Evolutionary conservation across 768 basidiomycete genomes (phyloP).

Genomic region (Podaxis sp.): DNA sequence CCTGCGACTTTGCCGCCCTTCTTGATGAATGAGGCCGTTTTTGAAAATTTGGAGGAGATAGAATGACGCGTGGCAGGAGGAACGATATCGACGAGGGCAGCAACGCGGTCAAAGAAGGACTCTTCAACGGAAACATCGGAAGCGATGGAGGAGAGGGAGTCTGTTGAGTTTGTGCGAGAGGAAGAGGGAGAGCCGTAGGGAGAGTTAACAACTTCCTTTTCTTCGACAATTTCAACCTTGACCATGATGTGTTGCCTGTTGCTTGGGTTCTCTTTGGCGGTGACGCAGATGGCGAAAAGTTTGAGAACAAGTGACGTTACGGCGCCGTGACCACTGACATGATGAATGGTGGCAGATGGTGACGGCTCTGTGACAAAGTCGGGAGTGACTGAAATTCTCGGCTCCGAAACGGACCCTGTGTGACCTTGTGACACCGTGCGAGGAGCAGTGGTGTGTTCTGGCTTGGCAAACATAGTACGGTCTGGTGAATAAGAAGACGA

Average conservation of each 20-base stretch:
- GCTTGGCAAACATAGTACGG: slow-evolving; percentile 11
- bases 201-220: slow-evolving; percentile 67
- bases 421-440: slow-evolving; percentile 11
- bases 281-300: slow-evolving; percentile 24
- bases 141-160: slow-evolving; percentile 77
- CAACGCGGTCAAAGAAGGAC: slow-evolving; percentile 82
- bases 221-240: slow-evolving; percentile 88
- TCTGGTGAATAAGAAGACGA: not conserved
- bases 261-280: slow-evolving; percentile 18
- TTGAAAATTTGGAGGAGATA: slow-evolving; percentile 60
- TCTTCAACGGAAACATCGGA: slow-evolving; percentile 77
- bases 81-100: slow-evolving; percentile 94
- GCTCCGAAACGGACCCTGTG: slow-evolving; percentile 14
- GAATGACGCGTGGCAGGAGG: slow-evolving; percentile 85
- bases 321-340: not conserved
- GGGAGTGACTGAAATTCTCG: slow-evolving; percentile 13
- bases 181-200: slow-evolving; percentile 78
- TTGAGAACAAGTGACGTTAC: slow-evolving; percentile 13
- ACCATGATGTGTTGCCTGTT: slow-evolving; percentile 59
- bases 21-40: slow-evolving; percentile 64
- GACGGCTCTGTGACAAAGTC: slow-evolving; percentile 17
- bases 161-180: slow-evolving; percentile 68
- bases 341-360: slow-evolving; percentile 6
- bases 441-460: not conserved
- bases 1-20: slow-evolving; percentile 73